Base-by-base conservation (phyloP, 495 filamentous ascomycete species). In the Aspergillus indologenus region DNA sequence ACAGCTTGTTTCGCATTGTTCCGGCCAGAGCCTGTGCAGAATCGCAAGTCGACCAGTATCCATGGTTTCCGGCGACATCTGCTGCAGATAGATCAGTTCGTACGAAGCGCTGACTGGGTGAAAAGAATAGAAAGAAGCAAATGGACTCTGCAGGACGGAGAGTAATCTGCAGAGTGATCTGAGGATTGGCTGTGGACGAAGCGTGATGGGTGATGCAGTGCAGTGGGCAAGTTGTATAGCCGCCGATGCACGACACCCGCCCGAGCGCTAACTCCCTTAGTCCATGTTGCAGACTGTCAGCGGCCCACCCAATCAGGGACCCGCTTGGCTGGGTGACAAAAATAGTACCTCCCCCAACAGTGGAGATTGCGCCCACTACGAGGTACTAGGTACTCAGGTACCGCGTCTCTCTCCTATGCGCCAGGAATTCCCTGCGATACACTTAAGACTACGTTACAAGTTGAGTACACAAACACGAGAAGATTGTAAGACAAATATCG, bases 211-310 rank as follows among this genome's bases (percentile, higher is more conserved):
- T n/a, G n/a, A n/a, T n/a, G n/a, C n/a, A n/a, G n/a, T n/a, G n/a
- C n/a, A n/a, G n/a, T n/a, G n/a, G 57, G 51, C 55, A 50, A 43
- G n/a, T 17, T 53, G 14, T 48, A 51, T 71, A 71, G 63, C 63
- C 70, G 71, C 70, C 59, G 67, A 22, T 21, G 61, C 51, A 31
- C 46, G 68, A 40, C 34, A 40, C 7, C 34, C 34, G 2, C 26
- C n/a, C n/a, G n/a, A 14, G 34, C 34, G 34, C 34, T 40, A 40
- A 15, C 26, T n/a, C 26, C 26, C 47, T 15, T 14, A 20, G 18
- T 17, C 3, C 1, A 26, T 24, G 48, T 51, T 51, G 48, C 48
- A 51, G 48, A 51, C 18, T 3, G 9, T n/a, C 48, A n/a, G 65
- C 20, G 45, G 42, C 20, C 43, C 26, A 29, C 21, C 59, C 59